phyloP scores from a whole-genome alignment of 2,329 filamentous ascomycete species.

The Pseudocercospora cruenta region DNA sequence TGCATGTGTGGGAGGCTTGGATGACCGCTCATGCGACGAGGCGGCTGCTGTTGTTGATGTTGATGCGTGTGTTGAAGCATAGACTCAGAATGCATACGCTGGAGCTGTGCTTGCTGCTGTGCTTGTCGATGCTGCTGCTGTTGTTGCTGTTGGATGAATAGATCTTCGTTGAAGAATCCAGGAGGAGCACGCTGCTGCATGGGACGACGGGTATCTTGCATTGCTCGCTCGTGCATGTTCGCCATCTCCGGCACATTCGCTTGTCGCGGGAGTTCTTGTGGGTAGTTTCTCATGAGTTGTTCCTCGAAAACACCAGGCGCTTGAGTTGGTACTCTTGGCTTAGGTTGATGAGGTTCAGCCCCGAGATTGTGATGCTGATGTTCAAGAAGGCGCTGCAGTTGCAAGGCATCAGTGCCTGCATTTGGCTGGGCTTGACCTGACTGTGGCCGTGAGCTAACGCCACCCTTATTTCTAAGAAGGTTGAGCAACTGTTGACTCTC shows the following conservation, averaged over 20 bases:
- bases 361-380: slow-evolving; percentile 32
- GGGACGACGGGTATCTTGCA: slow-evolving; percentile 3
- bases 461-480: slow-evolving; percentile 63
- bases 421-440: slow-evolving; percentile 38
- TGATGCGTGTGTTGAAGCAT: slow-evolving; percentile 15
- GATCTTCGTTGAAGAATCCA: slow-evolving; percentile 38
- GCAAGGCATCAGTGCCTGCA: slow-evolving; percentile 25
- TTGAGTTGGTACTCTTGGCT: slow-evolving; percentile 39
- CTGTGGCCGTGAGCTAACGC: slow-evolving; percentile 36
- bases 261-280: slow-evolving; percentile 27
- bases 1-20: slow-evolving; percentile 36
- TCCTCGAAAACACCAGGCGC: slow-evolving; percentile 41
- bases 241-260: slow-evolving; percentile 25
- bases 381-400: slow-evolving; percentile 42
- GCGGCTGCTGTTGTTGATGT: slow-evolving; percentile 19
- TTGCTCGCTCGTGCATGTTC: slow-evolving; percentile 26
- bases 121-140: slow-evolving; percentile 30
- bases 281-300: slow-evolving; percentile 37
- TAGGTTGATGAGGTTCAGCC: slow-evolving; percentile 42
- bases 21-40: slow-evolving; percentile 33
- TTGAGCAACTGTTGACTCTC: slow-evolving; percentile 86
- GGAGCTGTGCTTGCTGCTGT: slow-evolving; percentile 10
- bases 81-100: slow-evolving; percentile 5
- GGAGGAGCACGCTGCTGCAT: slow-evolving; percentile 38
- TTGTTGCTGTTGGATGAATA: slow-evolving; percentile 34